Evolutionary conservation across 495 filamentous ascomycete genomes (phyloP), one percentile per base, ranked within the genome.

Genomic region (Annulohypoxylon stygium): DNA sequence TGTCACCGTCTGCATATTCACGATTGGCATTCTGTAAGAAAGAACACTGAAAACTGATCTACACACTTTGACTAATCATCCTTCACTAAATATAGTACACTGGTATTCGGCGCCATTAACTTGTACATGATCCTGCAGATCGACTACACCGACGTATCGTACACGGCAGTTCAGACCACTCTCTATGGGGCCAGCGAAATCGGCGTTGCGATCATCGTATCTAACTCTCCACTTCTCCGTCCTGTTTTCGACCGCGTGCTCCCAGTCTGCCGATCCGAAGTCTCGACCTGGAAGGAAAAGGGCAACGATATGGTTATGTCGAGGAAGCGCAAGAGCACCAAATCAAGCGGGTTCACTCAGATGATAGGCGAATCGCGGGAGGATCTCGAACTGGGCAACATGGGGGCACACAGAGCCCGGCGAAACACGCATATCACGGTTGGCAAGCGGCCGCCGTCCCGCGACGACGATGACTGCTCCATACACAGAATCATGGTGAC

Each of bases 1-100:
- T 30, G 60, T 73, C 0, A 71, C 80, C 12, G 76, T 62, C 7
- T 74, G 75, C 12, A 78, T 84, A 14, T 82, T 82, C 53, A 18
- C 79, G 16, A 70, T 83, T 2, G 78, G 81, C 4, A 72, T 78
- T 50, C 80, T 83, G 82, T 82, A 70, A 66, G 81, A 65, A 60
- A 50, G 37, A 16, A 6, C 45, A 3, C 7, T 37, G 50, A 12
- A 11, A 41, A n/a, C 3, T 30, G 30, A 45, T 1, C 1, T 48
- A 26, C 26, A 3, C 11, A 25, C 33, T 10, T 25, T 47, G 51
- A 23, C 69, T 75, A 45, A 75, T 41, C 36, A 10, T n/a, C 33
- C 30, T 20, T 34, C n/a, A 4, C 18, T 51, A 8, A 34, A 60
- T 50, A 10, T 47, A 75, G 73, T 6, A 61, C 73, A 12, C 12